A percentile compares a stretch with the other conserved stretches of the same genome.
These are phyloP conservation scores for Leccinum holopus DNA, from an alignment of 1,284 basidiomycete species.

Conservation along the genomic window DNA sequence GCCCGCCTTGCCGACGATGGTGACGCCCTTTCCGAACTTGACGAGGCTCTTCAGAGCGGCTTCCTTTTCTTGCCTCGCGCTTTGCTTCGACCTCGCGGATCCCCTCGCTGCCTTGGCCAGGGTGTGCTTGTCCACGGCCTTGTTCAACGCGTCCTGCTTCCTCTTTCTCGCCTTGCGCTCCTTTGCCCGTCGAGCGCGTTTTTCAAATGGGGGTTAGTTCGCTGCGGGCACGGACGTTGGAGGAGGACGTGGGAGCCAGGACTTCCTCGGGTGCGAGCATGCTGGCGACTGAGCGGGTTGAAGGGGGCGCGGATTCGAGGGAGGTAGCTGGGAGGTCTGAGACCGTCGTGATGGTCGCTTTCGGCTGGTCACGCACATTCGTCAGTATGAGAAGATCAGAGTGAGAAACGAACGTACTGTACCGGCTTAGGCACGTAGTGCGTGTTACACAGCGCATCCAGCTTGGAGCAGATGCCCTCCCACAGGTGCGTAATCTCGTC, in stretches of 20 bases:
- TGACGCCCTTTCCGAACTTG: constrained; percentile 83
- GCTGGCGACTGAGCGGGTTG: constrained; percentile 69
- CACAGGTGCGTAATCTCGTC: constrained; percentile 81
- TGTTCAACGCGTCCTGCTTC: constrained; percentile 67
- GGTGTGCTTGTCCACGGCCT: constrained; percentile 63
- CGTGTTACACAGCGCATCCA: constrained; percentile 93
- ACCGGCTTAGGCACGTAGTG: constrained; percentile 96
- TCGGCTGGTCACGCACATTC: constrained; percentile 59
- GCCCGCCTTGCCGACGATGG: constrained; percentile 77
- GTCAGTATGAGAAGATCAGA: constrained; percentile 2
- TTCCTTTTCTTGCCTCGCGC: constrained; percentile 77
- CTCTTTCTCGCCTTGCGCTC: constrained; percentile 76
- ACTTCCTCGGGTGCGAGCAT: constrained; percentile 96
- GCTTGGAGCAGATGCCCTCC: constrained; percentile 84
- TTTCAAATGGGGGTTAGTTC: constrained; percentile 88
- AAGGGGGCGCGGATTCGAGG: constrained; percentile 90
- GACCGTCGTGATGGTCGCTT: constrained; percentile 84
- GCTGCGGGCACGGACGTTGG: constrained; percentile 60
- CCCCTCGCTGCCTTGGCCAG: constrained; percentile 33
- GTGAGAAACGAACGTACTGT: constrained; percentile 48
- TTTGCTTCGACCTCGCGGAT: constrained; percentile 14
- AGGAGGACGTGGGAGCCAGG: constrained; percentile 56
- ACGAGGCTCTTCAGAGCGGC: constrained; percentile 76
- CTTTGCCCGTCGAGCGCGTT: constrained; percentile 70
- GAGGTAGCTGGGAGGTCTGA: constrained; percentile 84